Conservation (phyloP, 2,329 filamentous ascomycete genomes). For the Cordyceps militaris region DNA sequence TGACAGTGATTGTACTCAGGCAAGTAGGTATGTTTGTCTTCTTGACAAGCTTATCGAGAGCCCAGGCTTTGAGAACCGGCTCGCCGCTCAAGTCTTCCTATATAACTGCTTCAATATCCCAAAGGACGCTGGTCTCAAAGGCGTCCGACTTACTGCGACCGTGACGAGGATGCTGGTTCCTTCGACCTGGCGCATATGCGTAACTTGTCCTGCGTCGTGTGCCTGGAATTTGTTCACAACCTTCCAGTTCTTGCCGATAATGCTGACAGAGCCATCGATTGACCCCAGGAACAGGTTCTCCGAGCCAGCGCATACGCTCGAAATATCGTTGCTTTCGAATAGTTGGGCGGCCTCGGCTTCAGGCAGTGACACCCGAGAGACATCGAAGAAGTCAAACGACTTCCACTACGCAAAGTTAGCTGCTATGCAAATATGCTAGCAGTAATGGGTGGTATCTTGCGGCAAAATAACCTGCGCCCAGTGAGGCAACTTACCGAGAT, state of each 20-base stretch:
- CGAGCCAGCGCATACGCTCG: constrained; percentile 77
- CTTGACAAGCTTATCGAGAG: constrained; percentile 85
- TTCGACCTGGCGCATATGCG: constrained; percentile 86
- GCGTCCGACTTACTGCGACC: constrained; percentile 46
- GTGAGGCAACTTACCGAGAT: constrained; percentile 17
- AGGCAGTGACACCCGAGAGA: constrained; percentile 71
- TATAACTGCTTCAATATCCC: neutral
- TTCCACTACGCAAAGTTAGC: constrained; percentile 64
- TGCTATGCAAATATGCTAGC: too few species aligned
- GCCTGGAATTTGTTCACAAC: constrained; percentile 79
- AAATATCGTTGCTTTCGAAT: constrained; percentile 77
- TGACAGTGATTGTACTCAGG: constrained; percentile 75
- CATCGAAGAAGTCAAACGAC: constrained; percentile 99
- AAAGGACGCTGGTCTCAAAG: neutral
- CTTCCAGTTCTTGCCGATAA: constrained; percentile 83
- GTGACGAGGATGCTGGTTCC: constrained; percentile 83
- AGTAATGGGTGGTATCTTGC: too few species aligned
- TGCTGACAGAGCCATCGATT: constrained; percentile 77
- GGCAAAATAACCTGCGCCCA: neutral
- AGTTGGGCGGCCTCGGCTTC: constrained; percentile 73
- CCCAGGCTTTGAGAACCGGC: constrained; percentile 94
- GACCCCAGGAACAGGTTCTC: constrained; percentile 86
- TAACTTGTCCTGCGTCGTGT: constrained; percentile 72
- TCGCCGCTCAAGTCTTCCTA: constrained; percentile 82
- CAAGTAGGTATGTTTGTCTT: constrained; percentile 87